phyloP scores from a whole-genome alignment of 1,139 yeast genomes.

The Pichia sp. region DNA sequence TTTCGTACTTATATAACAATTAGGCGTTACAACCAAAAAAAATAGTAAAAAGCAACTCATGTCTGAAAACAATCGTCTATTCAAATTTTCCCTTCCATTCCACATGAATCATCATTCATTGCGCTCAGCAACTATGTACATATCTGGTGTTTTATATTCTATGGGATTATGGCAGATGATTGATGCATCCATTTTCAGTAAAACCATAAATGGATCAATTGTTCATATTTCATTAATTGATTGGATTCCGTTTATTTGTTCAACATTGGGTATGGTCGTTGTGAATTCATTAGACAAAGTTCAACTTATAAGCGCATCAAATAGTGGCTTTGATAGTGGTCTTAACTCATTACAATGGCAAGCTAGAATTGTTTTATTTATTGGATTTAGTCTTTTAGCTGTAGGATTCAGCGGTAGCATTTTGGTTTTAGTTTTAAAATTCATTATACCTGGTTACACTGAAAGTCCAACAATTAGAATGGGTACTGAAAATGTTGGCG shows the following conservation, averaged over 20 bases:
- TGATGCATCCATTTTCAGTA: conserved; percentile 83
- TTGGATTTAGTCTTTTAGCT: conserved; percentile 88
- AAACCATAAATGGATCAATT: conserved; percentile 75
- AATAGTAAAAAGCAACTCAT: background rate
- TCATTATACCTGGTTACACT: conserved; percentile 66
- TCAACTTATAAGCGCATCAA: conserved; percentile 49
- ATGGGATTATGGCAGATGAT: conserved; percentile 85
- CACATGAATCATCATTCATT: conserved; percentile 58
- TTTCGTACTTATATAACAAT: no score
- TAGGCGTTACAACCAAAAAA: no score
- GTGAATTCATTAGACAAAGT: conserved; percentile 89
- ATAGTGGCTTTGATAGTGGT: conserved; percentile 32
- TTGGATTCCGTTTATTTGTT: conserved; percentile 91
- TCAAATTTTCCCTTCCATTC: conserved; percentile 49
- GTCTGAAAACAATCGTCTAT: conserved; percentile 29
- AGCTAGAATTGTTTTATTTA: conserved; percentile 80
- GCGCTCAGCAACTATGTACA: conserved; percentile 68
- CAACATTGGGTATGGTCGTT: conserved; percentile 84
- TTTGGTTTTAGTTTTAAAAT: conserved; percentile 80
- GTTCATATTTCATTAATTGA: conserved; percentile 88
- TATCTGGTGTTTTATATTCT: conserved; percentile 74
- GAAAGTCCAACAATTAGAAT: conserved; percentile 85
- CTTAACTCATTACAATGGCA: conserved; percentile 74
- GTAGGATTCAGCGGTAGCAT: conserved; percentile 93
- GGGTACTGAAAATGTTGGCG: conserved; percentile 86